Evolutionary conservation across 345 rosid species (phyloP).

Genomic region (Corymbia maculata): DNA sequence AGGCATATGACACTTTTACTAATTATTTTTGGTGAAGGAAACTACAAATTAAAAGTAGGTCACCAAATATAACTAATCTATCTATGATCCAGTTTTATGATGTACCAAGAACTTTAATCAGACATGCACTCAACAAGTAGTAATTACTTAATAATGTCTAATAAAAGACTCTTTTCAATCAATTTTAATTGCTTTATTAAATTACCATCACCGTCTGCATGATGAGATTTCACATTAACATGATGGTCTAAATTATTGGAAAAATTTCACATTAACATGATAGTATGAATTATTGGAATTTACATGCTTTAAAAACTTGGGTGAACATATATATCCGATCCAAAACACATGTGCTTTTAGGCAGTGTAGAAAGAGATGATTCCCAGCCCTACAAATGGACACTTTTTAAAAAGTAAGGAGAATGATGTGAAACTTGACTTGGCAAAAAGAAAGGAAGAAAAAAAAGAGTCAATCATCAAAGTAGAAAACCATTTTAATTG

Average conservation of each 20-base stretch:
- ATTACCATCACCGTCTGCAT: background rate
- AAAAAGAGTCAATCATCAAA: background rate
- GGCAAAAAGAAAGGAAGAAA: background rate
- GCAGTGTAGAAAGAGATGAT: background rate
- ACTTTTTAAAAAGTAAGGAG: no score
- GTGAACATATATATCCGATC: background rate
- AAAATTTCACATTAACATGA: accelerated
- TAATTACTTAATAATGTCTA: background rate
- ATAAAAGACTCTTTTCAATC: background rate
- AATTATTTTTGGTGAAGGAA: background rate
- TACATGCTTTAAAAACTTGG: background rate
- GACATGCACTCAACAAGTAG: background rate
- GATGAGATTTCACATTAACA: background rate
- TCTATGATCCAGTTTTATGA: accelerated
- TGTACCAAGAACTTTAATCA: background rate
- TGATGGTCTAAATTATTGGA: background rate
- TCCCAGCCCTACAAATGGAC: background rate
- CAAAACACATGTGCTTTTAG: background rate
- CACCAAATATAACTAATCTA: background rate
- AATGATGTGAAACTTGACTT: background rate
- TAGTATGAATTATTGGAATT: background rate
- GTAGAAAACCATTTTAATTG: background rate
- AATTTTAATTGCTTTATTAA: background rate
- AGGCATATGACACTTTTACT: background rate
- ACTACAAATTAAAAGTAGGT: accelerated